Base-by-base conservation (phyloP, 2,329 filamentous ascomycete genomes). In the Nannizzia gypsea region DNA sequence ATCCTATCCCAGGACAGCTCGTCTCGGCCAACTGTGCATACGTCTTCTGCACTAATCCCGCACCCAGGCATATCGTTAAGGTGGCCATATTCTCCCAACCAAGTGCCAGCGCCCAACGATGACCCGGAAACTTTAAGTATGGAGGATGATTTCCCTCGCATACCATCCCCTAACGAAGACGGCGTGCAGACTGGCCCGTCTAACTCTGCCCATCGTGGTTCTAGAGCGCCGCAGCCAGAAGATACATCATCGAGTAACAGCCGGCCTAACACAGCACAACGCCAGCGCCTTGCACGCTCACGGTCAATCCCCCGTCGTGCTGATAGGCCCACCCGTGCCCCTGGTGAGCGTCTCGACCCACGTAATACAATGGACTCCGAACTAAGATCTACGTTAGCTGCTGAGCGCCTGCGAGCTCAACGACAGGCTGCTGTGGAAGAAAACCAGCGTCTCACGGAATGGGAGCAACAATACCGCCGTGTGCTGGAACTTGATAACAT, bases 31-130 rank as follows among this genome's bases (percentile, higher is more conserved):
- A 36, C n/a, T 11, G 26, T 26, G 11, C 48, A 59, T 11, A 22
- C 36, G 3, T 66, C 63, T 59, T 62, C 68, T 38, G 59, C 66
- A 48, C 63, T 65, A 62, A 65, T 61, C 60, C 69, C 60, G 22
- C 70, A 72, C 52, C 67, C 73, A 4, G 70, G 63, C 54, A 65
- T 72, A 55, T 71, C 71, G 54, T 66, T 73, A 11, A 71, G 71
- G 62, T 73, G 73, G 69, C 74, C 73, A 24, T 67, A 72, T 22
- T 76, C 74, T 15, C 74, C 74, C 13, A 69, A 68, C 6, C 74
- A 73, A 17, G 66, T 76, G 8, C 68, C 70, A 36, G 48, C 26
- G n/a, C 48, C 28, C 6, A 26, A 26, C 26, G 48, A 31, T 34
- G 48, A 54, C 15, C 26, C 48, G n/a, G 48, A 54, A 1, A 34